Evolutionary conservation across 495 filamentous ascomycete genomes (phyloP).

Genomic region (Geoglossum glabrum): DNA sequence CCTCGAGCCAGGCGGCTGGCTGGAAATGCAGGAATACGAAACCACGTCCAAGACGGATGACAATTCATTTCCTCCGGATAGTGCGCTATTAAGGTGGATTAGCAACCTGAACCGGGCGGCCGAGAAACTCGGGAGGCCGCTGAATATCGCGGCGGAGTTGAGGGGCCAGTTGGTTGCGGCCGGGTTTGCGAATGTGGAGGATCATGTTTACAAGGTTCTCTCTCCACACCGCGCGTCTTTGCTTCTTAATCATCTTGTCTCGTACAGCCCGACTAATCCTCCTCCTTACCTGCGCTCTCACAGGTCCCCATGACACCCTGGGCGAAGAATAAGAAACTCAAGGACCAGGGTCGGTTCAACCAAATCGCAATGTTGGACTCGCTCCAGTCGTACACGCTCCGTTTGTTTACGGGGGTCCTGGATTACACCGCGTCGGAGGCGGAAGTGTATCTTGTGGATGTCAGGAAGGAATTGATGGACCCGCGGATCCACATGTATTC

Average conservation of each 20-base stretch:
- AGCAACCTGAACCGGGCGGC: conserved; percentile 19
- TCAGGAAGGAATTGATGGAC: conserved; percentile 27
- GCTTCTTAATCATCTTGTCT: too few species aligned
- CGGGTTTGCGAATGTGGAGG: conserved; percentile 34
- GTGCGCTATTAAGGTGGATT: conserved; percentile 17
- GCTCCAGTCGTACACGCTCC: conserved; percentile 7
- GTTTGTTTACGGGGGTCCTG: conserved; percentile 10
- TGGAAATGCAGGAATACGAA: conserved; percentile 36
- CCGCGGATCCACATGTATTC: conserved; percentile 1
- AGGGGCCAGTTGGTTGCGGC: conserved; percentile 26
- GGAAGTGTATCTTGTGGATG: conserved; percentile 20
- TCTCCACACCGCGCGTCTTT: background rate
- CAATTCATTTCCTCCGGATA: conserved; percentile 22
- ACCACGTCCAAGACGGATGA: conserved; percentile 30
- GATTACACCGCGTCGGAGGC: conserved; percentile 15
- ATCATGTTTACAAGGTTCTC: conserved; percentile 7
- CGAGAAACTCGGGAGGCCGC: conserved; percentile 20
- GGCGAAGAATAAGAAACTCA: conserved; percentile 3
- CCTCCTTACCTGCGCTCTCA: too few species aligned
- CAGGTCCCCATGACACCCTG: conserved; percentile 3
- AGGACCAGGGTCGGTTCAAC: conserved; percentile 5
- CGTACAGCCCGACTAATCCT: too few species aligned
- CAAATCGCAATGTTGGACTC: conserved; percentile 23
- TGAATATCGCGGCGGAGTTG: conserved; percentile 17
- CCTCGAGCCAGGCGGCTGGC: conserved; percentile 35